Conservation (phyloP, 371 early-diverging fungal species). For the Syncephalastrum sp. region DNA sequence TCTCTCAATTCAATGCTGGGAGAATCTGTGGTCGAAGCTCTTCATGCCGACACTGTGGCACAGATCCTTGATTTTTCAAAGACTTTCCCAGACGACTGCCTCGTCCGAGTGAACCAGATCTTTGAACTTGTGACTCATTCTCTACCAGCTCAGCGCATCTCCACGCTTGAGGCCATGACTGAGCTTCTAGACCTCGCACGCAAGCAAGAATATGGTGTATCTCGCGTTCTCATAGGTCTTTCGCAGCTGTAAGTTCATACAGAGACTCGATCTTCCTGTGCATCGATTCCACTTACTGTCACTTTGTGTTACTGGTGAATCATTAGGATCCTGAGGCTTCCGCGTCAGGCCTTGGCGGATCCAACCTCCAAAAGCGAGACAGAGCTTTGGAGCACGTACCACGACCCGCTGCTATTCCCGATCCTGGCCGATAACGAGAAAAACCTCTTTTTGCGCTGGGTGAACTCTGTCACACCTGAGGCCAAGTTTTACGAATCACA, state of each 20-base stretch:
- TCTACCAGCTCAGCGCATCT: too few relatives aligned
- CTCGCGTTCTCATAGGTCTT: constrained; percentile 1
- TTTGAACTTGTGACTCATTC: too few relatives aligned
- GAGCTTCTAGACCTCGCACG: too few relatives aligned
- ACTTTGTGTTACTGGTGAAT: not conserved
- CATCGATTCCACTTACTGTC: too few relatives aligned
- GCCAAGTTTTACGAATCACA: not conserved
- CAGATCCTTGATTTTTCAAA: too few relatives aligned
- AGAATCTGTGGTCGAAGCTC: too few relatives aligned
- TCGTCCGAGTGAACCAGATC: too few relatives aligned
- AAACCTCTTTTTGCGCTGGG: constrained; percentile 4
- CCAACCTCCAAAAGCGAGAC: not conserved
- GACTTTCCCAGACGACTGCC: too few relatives aligned
- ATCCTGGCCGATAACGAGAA: constrained; percentile 5
- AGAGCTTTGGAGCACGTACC: constrained; percentile 2
- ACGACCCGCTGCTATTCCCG: not conserved
- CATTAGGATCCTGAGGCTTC: not conserved
- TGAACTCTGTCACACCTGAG: constrained; percentile 1
- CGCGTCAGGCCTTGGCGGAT: not conserved
- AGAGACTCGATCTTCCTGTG: too few relatives aligned
- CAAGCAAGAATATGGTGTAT: not conserved
- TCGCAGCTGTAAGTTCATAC: constrained; percentile 2
- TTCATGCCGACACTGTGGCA: too few relatives aligned
- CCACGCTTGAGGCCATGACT: too few relatives aligned
- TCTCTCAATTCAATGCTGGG: too few relatives aligned